Conservation (phyloP, 352 stramenopile genomes). For the Phytopythium vexans region DNA sequence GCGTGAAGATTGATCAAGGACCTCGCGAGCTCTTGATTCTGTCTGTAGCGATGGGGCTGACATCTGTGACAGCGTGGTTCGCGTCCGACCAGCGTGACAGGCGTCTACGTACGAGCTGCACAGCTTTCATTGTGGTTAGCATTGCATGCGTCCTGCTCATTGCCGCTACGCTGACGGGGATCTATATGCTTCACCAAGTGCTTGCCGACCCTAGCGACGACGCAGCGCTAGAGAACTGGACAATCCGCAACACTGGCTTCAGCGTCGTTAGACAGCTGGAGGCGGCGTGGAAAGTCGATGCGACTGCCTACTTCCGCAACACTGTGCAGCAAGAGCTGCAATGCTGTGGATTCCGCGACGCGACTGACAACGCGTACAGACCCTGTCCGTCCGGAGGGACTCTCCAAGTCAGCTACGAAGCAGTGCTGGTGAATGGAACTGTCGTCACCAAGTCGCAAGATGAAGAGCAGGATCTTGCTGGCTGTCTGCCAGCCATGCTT, state of each 20-base stretch:
- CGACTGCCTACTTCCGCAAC: constrained; percentile 36
- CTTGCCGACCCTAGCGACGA: constrained; percentile 32
- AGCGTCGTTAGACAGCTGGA: constrained; percentile 50
- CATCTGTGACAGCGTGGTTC: constrained; percentile 46
- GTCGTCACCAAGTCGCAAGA: constrained; percentile 39
- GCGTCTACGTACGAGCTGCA: constrained; percentile 18
- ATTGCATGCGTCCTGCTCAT: constrained; percentile 43
- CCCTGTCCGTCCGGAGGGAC: constrained; percentile 49
- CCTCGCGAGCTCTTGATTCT: constrained; percentile 35
- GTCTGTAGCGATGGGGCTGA: constrained; percentile 21
- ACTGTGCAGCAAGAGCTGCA: constrained; percentile 59
- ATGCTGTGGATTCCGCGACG: constrained; percentile 63
- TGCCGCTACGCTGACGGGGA: constrained; percentile 22
- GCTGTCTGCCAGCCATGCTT: constrained; percentile 58
- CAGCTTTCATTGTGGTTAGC: constrained; percentile 35
- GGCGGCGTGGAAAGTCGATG: constrained; percentile 39
- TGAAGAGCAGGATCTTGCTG: constrained; percentile 41
- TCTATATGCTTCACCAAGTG: constrained; percentile 68
- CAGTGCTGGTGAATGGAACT: constrained; percentile 51
- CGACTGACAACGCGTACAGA: constrained; percentile 34
- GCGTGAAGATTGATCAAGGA: constrained; percentile 46
- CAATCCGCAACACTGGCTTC: constrained; percentile 65
- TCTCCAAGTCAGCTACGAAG: constrained; percentile 56
- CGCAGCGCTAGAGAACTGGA: constrained; percentile 58
- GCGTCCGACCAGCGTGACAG: constrained; percentile 46